Evolutionary conservation across 306 rosid genomes (phyloP).

Genomic region (Vigna nakashimae): DNA sequence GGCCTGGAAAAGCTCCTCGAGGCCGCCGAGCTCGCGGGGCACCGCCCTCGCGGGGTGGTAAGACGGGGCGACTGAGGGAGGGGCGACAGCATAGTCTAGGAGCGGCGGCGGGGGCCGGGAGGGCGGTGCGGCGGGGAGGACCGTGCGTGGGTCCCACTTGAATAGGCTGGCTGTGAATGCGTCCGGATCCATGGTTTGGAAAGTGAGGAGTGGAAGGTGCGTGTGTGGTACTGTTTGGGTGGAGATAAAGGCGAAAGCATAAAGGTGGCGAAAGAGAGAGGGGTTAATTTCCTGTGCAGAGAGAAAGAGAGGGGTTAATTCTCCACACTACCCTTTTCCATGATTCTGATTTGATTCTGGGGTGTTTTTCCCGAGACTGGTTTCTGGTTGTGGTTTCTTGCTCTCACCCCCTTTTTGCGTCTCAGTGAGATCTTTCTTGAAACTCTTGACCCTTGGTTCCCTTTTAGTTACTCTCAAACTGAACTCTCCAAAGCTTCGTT

Average conservation of each 20-base stretch:
- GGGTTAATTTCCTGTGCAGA: conserved; percentile 37
- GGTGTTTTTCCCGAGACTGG: conserved; percentile 43
- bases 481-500: background rate
- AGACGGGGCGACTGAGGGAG: background rate
- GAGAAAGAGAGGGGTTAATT: background rate
- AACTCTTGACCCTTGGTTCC: background rate
- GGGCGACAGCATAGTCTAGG: conserved; percentile 51
- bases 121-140: conserved; percentile 45
- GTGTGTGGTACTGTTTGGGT: conserved; percentile 49
- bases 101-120: conserved; percentile 39
- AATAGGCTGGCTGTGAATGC: conserved; percentile 74
- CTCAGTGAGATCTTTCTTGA: conserved; percentile 28
- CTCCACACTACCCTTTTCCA: conserved; percentile 57
- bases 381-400: conserved; percentile 8
- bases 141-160: conserved; percentile 90
- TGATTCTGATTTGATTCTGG: conserved; percentile 32
- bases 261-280: conserved; percentile 38
- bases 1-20: conserved; percentile 84
- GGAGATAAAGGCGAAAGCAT: conserved; percentile 41
- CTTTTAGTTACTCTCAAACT: conserved; percentile 15
- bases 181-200: conserved; percentile 76
- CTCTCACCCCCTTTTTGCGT: background rate
- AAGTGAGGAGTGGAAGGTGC: conserved; percentile 14
- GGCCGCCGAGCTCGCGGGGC: conserved; percentile 65
- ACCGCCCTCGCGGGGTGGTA: background rate